Evolutionary conservation across 192 early-diverging fungal genomes (phyloP), one percentile per base, ranked within the genome.

Genomic region (Podila minutissima): DNA sequence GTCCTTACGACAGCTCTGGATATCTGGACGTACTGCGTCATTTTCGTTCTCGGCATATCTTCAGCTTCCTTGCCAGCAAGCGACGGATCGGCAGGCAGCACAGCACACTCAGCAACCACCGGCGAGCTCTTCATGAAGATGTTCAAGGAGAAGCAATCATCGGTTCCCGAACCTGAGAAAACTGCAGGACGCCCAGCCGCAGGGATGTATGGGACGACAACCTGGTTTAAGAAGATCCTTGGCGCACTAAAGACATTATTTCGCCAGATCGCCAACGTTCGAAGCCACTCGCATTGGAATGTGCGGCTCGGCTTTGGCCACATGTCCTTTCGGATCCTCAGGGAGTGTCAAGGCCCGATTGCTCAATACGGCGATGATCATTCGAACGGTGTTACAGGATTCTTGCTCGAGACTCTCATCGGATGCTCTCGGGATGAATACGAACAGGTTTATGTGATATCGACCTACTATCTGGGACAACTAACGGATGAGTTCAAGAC

Each of bases 321-420:
- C 0, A 61, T 73, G 55, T 49, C 77, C 7, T 81, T 73, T 58
- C 32, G 28, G 6, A 73, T 81, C 12, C 55, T 81, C 13, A 64
- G 35, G 15, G 38, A 73, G 10, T 81, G 77, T 29, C 71, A 72
- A 19, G 26, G 51, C n/a, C 28, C 71, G 4, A 46, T 72, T 37
- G 11, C 46, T 24, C 19, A n/a, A 5, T 57, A 31, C 17, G 22
- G 35, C 0, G n/a, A 55, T 35, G 35, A 38, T 2, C 38, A 38
- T 3, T 35, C 66, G 6, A 51, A 33, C 1, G 28, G 77, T 0
- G 67, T 64, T 2, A 58, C 71, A 6, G 53, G 53, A 15, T 81
- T 81, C 49, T 55, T 81, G 48, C 71, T 81, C 9, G 71, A 81
- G 41, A 81, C 77, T 2, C 24, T 81, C 22, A 69, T 81, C 13